phyloP scores from a whole-genome alignment of 2,329 filamentous ascomycete species.

The Trichophyton mentagrophytes region DNA sequence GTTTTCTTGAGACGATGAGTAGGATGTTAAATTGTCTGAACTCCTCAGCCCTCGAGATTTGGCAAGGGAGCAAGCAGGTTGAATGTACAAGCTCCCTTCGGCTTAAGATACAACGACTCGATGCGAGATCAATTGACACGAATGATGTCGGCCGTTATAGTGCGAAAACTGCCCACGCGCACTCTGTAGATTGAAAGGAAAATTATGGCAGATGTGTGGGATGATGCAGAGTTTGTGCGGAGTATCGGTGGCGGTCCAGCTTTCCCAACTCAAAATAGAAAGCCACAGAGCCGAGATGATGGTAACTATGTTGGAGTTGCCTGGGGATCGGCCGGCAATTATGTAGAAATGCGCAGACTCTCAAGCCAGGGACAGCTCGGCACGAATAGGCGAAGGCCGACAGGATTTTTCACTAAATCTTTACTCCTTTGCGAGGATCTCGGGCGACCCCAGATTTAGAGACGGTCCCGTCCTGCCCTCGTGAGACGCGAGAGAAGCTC shows the following conservation, averaged over 20 bases:
- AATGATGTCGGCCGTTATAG: not conserved
- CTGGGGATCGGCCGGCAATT: no score
- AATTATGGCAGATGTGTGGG: not conserved
- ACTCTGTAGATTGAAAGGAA: no score
- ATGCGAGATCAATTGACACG: not conserved
- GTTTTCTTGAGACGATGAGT: not conserved
- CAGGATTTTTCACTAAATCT: not conserved
- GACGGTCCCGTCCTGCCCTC: not conserved
- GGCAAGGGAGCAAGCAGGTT: not conserved
- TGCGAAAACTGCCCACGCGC: not conserved
- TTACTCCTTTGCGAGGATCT: not conserved
- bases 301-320: not conserved
- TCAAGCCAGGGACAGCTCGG: not conserved
- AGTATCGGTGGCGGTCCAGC: not conserved
- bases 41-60: not conserved
- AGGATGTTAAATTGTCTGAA: not conserved
- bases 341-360: no score
- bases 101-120: not conserved
- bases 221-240: not conserved
- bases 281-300: not conserved
- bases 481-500: not conserved
- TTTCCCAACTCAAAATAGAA: not conserved
- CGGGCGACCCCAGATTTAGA: slow-evolving; percentile 1
- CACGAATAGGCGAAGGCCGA: slow-evolving; percentile 1
- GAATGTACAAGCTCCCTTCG: not conserved